phyloP scores from a whole-genome alignment of 2,329 filamentous ascomycete genomes.

The Aquanectria penicillioides region DNA sequence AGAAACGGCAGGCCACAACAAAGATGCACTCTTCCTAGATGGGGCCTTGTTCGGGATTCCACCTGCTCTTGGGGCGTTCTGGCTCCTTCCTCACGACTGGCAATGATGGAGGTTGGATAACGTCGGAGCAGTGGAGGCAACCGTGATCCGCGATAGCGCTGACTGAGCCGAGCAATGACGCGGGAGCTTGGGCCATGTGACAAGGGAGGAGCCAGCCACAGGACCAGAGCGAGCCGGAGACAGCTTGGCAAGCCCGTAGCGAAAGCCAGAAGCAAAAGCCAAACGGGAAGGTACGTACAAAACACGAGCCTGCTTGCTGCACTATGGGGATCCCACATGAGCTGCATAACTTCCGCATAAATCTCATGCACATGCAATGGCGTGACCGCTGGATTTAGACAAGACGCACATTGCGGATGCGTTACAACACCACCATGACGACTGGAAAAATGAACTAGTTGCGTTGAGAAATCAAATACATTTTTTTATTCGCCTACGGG shows the following conservation, averaged over 20 bases:
- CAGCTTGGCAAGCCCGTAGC: too few relatives aligned
- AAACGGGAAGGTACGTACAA: too few relatives aligned
- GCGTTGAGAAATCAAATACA: conserved; percentile 27
- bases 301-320: background rate
- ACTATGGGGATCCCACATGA: background rate
- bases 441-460: background rate
- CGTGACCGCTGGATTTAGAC: conserved; percentile 3
- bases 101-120: conserved; percentile 25
- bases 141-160: conserved; percentile 15
- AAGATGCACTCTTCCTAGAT: conserved; percentile 3
- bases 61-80: conserved; percentile 5
- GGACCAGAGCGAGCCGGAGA: conserved; percentile 1
- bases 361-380: conserved; percentile 20
- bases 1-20: conserved; percentile 6
- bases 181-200: conserved; percentile 32
- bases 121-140: conserved; percentile 21
- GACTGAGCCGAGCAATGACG: conserved; percentile 4
- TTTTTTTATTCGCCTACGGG: conserved; percentile 38
- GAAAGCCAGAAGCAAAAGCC: background rate
- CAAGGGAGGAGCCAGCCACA: conserved; percentile 33
- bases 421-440: background rate
- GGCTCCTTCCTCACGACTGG: conserved; percentile 2
- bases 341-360: conserved; percentile 28
- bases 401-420: background rate
- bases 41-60: conserved; percentile 3